Evolutionary conservation across 2,329 filamentous ascomycete genomes (phyloP).

Genomic region (Talaromyces islandicus): DNA sequence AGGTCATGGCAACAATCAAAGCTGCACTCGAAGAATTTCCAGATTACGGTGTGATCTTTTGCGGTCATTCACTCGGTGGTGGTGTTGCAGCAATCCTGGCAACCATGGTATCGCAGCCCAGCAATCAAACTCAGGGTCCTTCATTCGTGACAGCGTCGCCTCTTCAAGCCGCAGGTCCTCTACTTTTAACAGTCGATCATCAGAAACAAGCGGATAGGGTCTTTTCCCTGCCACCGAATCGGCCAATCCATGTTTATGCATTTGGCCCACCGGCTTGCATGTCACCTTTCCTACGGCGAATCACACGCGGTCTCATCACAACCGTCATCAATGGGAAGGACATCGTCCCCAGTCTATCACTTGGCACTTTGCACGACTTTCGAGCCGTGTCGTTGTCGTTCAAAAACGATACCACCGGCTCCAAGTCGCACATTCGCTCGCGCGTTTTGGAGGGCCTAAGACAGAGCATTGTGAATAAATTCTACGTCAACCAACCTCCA

Average conservation of each 20-base stretch:
- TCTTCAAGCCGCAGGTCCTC: slow-evolving; percentile 28
- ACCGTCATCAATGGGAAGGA: slow-evolving; percentile 68
- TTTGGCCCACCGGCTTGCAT: slow-evolving; percentile 71
- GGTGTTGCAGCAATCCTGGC: slow-evolving; percentile 65
- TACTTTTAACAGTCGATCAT: slow-evolving; percentile 28
- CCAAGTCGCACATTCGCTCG: slow-evolving; percentile 60
- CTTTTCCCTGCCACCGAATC: slow-evolving; percentile 57
- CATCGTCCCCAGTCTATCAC: slow-evolving; percentile 65
- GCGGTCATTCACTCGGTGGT: slow-evolving; percentile 64
- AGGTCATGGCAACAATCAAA: slow-evolving; percentile 60
- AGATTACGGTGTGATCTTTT: slow-evolving; percentile 64
- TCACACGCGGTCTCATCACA: slow-evolving; percentile 68
- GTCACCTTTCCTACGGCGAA: slow-evolving; percentile 62
- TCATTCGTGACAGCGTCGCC: slow-evolving; percentile 57
- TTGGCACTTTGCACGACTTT: slow-evolving; percentile 69
- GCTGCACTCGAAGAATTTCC: slow-evolving; percentile 60
- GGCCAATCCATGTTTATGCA: slow-evolving; percentile 72
- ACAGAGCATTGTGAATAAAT: slow-evolving; percentile 56
- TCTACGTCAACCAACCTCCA: slow-evolving; percentile 48
- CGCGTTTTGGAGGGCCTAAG: slow-evolving; percentile 62
- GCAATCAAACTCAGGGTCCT: slow-evolving; percentile 42
- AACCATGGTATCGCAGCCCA: slow-evolving; percentile 63
- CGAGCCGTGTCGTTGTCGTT: slow-evolving; percentile 67
- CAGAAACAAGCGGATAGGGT: slow-evolving; percentile 16
- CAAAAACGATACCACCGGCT: slow-evolving; percentile 63